Evolutionary conservation across 805 yeast genomes (phyloP), one percentile per base, ranked within the genome.

Genomic region (Starmerella stellata): DNA sequence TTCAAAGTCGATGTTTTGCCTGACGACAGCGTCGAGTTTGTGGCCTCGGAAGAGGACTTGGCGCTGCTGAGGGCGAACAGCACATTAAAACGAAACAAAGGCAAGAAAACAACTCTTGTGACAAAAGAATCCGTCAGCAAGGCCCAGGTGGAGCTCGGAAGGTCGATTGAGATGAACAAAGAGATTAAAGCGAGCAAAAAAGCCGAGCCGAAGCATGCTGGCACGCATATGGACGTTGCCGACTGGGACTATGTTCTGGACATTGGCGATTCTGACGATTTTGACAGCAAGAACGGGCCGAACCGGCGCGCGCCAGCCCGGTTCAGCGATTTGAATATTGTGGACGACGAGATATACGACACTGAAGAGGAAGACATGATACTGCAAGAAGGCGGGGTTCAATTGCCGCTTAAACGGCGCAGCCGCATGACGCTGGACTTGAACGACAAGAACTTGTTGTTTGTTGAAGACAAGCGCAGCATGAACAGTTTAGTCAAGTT

Each of bases 381-480:
- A n/a, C 69, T 85, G 38, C 38, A 42, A 21, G 40, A 48, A 4
- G 38, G 47, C n/a, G n/a, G n/a, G n/a, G n/a, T n/a, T n/a, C n/a
- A n/a, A n/a, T n/a, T n/a, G n/a, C n/a, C n/a, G n/a, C n/a, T n/a
- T n/a, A n/a, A n/a, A n/a, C n/a, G n/a, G n/a, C 38, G 45, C 38
- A 42, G 41, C 14, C 43, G 44, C 16, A 52, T 57, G 17, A 65
- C 65, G 45, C 58, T 90, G 33, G 93, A 87, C 56, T 68, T 83
- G 75, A 90, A 85, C 53, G 99, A 90, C 56, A 79, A 90, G 13
- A 66, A 75, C 38, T 59, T 90, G 41, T 57, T 87, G 30, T 75
- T 90, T 45, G 69, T 74, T 19, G 69, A 72, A 9, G 66, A 66
- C 40, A 43, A 40, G 20, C 20, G 20, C 29, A 35, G 37, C 8